Evolutionary conservation across 2,329 filamentous ascomycete species (phyloP).

Genomic region (Colletotrichum neosansevieriae): DNA sequence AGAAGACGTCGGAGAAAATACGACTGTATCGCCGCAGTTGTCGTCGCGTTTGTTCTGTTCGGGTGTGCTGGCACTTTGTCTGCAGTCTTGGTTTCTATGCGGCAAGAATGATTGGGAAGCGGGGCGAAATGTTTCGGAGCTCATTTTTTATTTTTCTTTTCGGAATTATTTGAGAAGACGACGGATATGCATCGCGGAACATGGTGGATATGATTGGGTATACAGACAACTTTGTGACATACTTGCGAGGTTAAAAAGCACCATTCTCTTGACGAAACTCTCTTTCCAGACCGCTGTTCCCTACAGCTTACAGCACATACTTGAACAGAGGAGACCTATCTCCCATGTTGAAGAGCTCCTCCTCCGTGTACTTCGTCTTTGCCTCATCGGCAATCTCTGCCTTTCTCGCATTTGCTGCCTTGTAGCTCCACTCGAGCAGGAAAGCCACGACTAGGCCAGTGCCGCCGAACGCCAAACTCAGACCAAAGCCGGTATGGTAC

Average conservation of each 20-base stretch:
- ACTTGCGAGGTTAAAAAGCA: too few relatives aligned
- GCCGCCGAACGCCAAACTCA: conserved; percentile 48
- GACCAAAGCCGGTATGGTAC: conserved; percentile 59
- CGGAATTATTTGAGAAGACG: background rate
- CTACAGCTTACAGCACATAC: conserved; percentile 31
- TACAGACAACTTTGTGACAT: background rate
- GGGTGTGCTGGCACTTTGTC: conserved; percentile 15
- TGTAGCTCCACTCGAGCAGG: conserved; percentile 48
- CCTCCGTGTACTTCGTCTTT: conserved; percentile 45
- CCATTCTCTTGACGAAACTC: too few relatives aligned
- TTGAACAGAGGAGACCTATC: conserved; percentile 46
- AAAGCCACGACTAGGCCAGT: conserved; percentile 47
- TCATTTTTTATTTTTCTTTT: too few relatives aligned
- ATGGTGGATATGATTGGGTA: background rate
- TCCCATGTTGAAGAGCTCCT: conserved; percentile 49
- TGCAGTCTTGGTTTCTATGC: background rate
- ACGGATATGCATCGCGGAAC: background rate
- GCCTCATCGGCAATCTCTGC: conserved; percentile 43
- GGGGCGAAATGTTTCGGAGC: background rate
- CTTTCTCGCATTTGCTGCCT: conserved; percentile 45
- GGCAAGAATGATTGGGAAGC: background rate
- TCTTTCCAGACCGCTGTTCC: too few relatives aligned
- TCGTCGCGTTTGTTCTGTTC: background rate
- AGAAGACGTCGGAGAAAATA: background rate
- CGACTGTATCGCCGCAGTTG: background rate